Conservation (phyloP, 331 rosid species). For the Saraca asoca region DNA sequence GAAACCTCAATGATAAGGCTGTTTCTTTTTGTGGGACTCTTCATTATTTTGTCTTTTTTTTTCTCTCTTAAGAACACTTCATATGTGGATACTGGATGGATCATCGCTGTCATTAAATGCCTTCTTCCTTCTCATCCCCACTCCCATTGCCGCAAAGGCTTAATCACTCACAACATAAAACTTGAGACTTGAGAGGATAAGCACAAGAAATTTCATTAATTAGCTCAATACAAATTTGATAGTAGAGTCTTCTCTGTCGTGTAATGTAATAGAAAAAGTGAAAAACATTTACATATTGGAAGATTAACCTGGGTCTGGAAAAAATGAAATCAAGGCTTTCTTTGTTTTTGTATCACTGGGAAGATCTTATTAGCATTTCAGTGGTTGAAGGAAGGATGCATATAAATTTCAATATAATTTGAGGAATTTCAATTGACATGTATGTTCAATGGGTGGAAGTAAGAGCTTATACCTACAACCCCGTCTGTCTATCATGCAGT, state of each 20-base stretch:
- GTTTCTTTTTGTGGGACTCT: too few species aligned
- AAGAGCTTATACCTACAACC: not conserved
- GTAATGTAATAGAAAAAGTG: not conserved
- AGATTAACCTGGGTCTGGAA: not conserved
- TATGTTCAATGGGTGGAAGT: not conserved
- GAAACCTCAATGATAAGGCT: too few species aligned
- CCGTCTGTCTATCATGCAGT: conserved; percentile 11
- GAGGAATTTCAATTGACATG: not conserved
- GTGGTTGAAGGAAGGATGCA: not conserved
- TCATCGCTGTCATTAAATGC: too few species aligned
- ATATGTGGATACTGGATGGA: too few species aligned
- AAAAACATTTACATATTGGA: not conserved
- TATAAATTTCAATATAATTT: not conserved
- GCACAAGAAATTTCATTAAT: not conserved
- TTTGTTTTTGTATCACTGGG: not conserved
- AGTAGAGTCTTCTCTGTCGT: not conserved
- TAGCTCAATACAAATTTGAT: not conserved
- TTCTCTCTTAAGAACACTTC: too few species aligned
- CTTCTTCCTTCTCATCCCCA: too few species aligned
- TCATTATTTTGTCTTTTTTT: too few species aligned
- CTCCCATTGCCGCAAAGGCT: too few species aligned
- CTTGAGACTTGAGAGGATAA: not conserved
- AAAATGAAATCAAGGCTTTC: not conserved
- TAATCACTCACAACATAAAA: not conserved
- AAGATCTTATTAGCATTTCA: not conserved